Percentiles rank a stretch among this genome's conserved stretches.
Conservation (phyloP, 1,284 basidiomycete species). For the Psilocybe mexicana region DNA sequence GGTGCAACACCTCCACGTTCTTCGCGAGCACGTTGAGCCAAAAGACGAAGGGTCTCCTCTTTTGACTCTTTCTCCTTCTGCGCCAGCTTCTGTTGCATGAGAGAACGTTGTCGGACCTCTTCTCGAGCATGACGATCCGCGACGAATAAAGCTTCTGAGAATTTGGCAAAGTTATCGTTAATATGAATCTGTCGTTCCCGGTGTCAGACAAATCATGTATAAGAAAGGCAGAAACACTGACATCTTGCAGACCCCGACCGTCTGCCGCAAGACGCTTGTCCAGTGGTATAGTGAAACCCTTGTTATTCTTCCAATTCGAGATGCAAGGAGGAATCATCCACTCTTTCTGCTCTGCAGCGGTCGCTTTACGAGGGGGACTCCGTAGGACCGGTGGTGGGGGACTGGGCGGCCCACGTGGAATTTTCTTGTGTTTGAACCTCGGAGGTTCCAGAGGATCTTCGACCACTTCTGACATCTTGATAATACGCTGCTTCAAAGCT, state of each 20-base stretch:
- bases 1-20: conserved; percentile 82
- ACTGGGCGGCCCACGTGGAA: conserved; percentile 92
- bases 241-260: conserved; percentile 95
- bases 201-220: conserved; percentile 6
- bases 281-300: conserved; percentile 98
- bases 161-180: conserved; percentile 99
- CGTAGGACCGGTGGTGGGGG: conserved; percentile 97
- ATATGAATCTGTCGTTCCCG: conserved; percentile 75
- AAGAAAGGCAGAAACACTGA: conserved; percentile 5
- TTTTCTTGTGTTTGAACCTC: conserved; percentile 98
- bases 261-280: conserved; percentile 99
- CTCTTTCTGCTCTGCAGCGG: conserved; percentile 97
- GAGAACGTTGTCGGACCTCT: conserved; percentile 92
- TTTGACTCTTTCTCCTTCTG: conserved; percentile 98
- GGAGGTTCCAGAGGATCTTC: conserved; percentile 98
- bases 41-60: conserved; percentile 92
- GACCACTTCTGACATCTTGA: conserved; percentile 97
- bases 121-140: conserved; percentile 99
- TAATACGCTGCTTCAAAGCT: conserved; percentile 89
- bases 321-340: conserved; percentile 99
- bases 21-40: conserved; percentile 94
- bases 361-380: conserved; percentile 94
- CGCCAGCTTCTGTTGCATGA: conserved; percentile 98
- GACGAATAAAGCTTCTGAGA: conserved; percentile 93
- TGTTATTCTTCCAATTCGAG: conserved; percentile 99